Base-by-base conservation (phyloP, 73 alveolate genomes). In the Stentor coeruleus region DNA sequence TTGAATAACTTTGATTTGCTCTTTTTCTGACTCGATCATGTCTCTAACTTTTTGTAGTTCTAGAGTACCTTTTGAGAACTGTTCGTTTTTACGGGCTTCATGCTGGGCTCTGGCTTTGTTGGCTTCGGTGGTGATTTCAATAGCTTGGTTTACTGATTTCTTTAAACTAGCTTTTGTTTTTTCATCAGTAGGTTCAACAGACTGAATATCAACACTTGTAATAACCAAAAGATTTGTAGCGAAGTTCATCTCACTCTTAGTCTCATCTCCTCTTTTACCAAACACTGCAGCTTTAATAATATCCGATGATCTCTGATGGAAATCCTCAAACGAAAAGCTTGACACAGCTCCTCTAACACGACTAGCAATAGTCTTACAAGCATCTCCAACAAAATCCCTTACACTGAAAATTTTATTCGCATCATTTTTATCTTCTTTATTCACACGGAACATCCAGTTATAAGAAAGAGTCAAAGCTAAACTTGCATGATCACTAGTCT, bases 401-500 rank as follows among this genome's bases (percentile, higher is more conserved):
- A 92, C 93, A 20, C 76, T 74, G 93, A 92, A 92, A 58, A 92
- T 37, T 35, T 90, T 91, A 33, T 59, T 81, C 42, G 85, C 60
- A 2, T 90, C 95, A n/a, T 85, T 82, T 28, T 57, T 80, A 31
- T 86, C 76, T 2, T 38, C 81, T 41, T 80, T 89, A 84, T 89
- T 86, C 2, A 88, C 87, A 75, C 84, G 77, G 77, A 90, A 92
- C 59, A 80, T 59, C 97, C 97, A 92, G 76, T 86, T 90, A 72
- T 92, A 92, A 40, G 91, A 58, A 28, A 92, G 86, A 33, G 91
- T 87, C 57, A 92, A 39, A 58, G 37, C 75, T 35, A 92, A 79
- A 83, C 89, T 92, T 1, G 97, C 97, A 91, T 92, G 97, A 59
- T 92, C 97, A 42, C 89, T 74, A 3, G 97, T 92, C 81, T 92